Evolutionary conservation across 2,329 filamentous ascomycete genomes (phyloP).

Genomic region (Fusarium torreyae): DNA sequence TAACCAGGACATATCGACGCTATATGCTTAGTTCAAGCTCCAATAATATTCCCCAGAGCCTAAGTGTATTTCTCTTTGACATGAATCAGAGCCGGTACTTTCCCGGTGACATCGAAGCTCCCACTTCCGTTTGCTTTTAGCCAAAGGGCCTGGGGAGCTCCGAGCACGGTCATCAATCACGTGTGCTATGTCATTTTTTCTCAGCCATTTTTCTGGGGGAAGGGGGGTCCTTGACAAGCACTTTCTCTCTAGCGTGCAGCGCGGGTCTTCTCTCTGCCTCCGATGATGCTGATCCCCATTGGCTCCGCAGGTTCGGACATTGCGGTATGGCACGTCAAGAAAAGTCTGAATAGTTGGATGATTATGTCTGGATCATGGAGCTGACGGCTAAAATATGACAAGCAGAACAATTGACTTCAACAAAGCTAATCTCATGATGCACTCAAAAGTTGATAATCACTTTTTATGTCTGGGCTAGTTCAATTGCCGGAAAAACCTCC

Average conservation of each 20-base stretch:
- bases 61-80: background rate
- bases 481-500: background rate
- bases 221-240: conserved; percentile 11
- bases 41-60: background rate
- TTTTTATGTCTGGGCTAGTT: background rate
- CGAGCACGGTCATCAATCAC: no score
- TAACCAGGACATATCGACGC: no score
- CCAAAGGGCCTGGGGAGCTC: no score
- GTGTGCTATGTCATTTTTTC: conserved; percentile 23
- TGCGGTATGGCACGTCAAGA: background rate
- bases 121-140: background rate
- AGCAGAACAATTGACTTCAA: background rate
- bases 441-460: background rate
- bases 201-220: conserved; percentile 31
- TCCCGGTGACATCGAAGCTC: conserved; percentile 32
- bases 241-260: conserved; percentile 23
- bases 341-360: background rate
- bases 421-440: no score
- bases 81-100: conserved; percentile 27
- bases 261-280: conserved; percentile 30
- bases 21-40: background rate
- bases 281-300: conserved; percentile 27
- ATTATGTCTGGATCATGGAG: conserved; percentile 1
- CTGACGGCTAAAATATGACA: background rate
- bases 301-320: conserved; percentile 31